These are phyloP conservation scores for Gaeumannomyces sp. DNA, from an alignment of 2,329 filamentous ascomycete species.

Conservation along the genomic window DNA sequence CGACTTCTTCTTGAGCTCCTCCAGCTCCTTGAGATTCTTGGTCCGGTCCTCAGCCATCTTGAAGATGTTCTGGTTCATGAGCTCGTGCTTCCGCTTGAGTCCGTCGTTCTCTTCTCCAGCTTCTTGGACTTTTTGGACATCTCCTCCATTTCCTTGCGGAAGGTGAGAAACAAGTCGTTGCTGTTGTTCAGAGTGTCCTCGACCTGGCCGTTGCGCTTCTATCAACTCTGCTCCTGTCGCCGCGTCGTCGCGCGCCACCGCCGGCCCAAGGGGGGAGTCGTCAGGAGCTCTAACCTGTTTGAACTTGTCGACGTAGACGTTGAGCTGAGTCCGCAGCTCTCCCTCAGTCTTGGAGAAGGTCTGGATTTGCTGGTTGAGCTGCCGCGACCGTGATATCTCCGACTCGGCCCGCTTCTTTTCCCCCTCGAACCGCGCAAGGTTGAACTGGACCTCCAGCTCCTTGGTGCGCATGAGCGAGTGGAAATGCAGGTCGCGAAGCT, in stretches of 20 bases:
- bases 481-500: conserved; percentile 90
- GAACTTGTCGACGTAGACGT: conserved; percentile 98
- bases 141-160: conserved; percentile 98
- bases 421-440: conserved; percentile 81
- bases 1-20: conserved; percentile 76
- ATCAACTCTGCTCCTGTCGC: conserved; percentile 18
- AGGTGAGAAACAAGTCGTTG: conserved; percentile 94
- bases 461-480: conserved; percentile 88
- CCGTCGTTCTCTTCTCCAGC: conserved; percentile 90
- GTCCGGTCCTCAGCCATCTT: conserved; percentile 94
- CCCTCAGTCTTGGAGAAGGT: conserved; percentile 95
- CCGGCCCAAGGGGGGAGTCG: not conserved
- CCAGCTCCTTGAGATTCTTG: conserved; percentile 66
- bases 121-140: conserved; percentile 99
- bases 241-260: too few species aligned
- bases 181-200: conserved; percentile 98
- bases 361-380: conserved; percentile 84
- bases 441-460: conserved; percentile 89
- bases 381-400: conserved; percentile 72
- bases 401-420: conserved; percentile 83
- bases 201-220: conserved; percentile 57
- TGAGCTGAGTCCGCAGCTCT: conserved; percentile 88
- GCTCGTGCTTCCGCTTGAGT: conserved; percentile 86
- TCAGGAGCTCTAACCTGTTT: conserved; percentile 70
- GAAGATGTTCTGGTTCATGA: conserved; percentile 89